A percentile compares a stretch with the other conserved stretches of the same genome.
Conservation (phyloP, 345 rosid species). For the Citrus inodora region DNA sequence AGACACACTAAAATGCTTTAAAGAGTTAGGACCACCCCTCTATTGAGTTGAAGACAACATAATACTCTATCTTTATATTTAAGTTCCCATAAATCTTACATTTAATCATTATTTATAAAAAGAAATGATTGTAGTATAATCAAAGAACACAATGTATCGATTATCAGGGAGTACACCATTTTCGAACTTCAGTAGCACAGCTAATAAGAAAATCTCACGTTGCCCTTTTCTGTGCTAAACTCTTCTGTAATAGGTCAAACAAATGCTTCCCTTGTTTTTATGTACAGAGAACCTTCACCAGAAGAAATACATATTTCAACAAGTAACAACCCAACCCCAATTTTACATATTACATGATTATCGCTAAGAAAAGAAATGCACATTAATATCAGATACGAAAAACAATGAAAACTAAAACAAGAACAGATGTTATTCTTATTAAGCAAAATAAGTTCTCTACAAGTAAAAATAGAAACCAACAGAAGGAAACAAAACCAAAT, state of each 20-base stretch:
- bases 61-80: not conserved
- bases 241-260: not conserved
- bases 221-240: not conserved
- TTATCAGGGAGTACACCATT: not conserved
- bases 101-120: not conserved
- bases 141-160: not conserved
- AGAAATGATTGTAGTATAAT: not conserved
- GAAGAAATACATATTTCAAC: not conserved
- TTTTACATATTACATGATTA: not conserved
- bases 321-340: not conserved
- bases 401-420: not conserved
- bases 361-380: not conserved
- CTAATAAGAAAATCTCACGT: not conserved
- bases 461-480: not conserved
- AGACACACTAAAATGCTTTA: not conserved
- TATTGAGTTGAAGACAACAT: too few relatives aligned
- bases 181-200: not conserved
- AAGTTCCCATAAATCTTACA: not conserved
- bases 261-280: not conserved
- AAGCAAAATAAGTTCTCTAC: not conserved
- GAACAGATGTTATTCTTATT: not conserved
- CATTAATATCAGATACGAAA: not conserved
- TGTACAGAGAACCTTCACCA: not conserved
- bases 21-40: not conserved
- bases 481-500: not conserved